Percentiles rank a stretch among this genome's conserved stretches.
These are phyloP conservation scores for Picochlorum sp. DNA, from an alignment of 139 green algal genomes.

Conservation along the genomic window DNA sequence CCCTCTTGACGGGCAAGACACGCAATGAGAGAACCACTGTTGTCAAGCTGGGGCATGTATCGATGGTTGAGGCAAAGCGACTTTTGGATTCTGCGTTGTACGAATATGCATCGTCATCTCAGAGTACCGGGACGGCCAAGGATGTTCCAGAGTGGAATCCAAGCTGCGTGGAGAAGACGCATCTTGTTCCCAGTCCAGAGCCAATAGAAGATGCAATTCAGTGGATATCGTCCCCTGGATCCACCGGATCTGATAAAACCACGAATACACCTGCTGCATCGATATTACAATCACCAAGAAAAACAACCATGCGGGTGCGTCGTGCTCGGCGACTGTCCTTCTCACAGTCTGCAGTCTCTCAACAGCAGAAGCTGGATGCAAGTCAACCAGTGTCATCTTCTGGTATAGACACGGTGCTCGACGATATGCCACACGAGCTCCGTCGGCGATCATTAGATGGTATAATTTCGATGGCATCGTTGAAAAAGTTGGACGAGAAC, in stretches of 20 bases:
- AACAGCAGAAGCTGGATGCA: not conserved
- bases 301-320: not conserved
- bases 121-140: not conserved
- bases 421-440: constrained; percentile 15
- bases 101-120: not conserved
- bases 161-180: not conserved
- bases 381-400: not conserved
- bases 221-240: not conserved
- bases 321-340: not conserved
- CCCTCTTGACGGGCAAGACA: not conserved
- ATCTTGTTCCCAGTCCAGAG: constrained; percentile 5
- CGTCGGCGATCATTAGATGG: constrained; percentile 20
- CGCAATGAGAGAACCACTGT: not conserved
- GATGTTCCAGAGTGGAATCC: constrained; percentile 10
- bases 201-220: not conserved
- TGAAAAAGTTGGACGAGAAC: constrained; percentile 11
- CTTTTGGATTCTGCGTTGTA: not conserved
- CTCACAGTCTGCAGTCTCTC: not conserved
- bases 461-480: constrained; percentile 16
- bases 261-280: not conserved
- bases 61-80: not conserved
- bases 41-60: not conserved
- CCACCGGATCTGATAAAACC: not conserved
- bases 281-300: not conserved
- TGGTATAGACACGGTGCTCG: constrained; percentile 8